Conservation (phyloP, 495 filamentous ascomycete species). For the Penicillium roqueforti region DNA sequence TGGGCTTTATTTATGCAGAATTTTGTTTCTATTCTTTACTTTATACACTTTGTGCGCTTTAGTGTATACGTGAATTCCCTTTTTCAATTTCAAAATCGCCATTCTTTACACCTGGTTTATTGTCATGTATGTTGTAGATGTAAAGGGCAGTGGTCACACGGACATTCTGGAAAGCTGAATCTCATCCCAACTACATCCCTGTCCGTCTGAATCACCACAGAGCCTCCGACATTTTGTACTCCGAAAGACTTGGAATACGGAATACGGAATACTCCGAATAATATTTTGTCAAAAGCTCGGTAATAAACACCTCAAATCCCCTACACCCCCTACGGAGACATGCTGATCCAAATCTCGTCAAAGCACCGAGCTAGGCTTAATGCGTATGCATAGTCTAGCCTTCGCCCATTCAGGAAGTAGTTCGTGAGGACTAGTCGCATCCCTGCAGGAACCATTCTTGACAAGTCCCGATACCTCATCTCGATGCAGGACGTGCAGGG, state of each 20-base stretch:
- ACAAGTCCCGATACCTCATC: constrained; percentile 1
- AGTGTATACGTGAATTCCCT: not conserved
- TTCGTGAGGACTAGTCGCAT: constrained; percentile 20
- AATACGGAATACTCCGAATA: not conserved
- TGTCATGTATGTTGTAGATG: not conserved
- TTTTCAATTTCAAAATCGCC: constrained; percentile 2
- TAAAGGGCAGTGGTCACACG: not conserved
- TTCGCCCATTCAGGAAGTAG: constrained; percentile 13
- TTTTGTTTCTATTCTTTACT: constrained; percentile 10
- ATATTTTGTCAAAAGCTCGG: not conserved
- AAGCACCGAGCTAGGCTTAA: not conserved
- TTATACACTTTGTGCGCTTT: constrained; percentile 6
- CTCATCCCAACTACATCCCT: constrained; percentile 11
- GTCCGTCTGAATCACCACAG: constrained; percentile 22
- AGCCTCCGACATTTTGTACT: constrained; percentile 12
- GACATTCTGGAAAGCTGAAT: not conserved
- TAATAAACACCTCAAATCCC: not conserved
- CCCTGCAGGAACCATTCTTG: constrained; percentile 19
- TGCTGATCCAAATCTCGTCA: not conserved
- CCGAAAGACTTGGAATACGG: not conserved
- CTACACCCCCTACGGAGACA: not conserved
- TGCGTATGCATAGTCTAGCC: not conserved
- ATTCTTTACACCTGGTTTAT: not conserved
- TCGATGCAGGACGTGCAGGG: constrained; percentile 21
- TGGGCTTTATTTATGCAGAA: constrained; percentile 13